Evolutionary conservation across 2,329 filamentous ascomycete genomes (phyloP).

Genomic region (Hypocrella siamensis): DNA sequence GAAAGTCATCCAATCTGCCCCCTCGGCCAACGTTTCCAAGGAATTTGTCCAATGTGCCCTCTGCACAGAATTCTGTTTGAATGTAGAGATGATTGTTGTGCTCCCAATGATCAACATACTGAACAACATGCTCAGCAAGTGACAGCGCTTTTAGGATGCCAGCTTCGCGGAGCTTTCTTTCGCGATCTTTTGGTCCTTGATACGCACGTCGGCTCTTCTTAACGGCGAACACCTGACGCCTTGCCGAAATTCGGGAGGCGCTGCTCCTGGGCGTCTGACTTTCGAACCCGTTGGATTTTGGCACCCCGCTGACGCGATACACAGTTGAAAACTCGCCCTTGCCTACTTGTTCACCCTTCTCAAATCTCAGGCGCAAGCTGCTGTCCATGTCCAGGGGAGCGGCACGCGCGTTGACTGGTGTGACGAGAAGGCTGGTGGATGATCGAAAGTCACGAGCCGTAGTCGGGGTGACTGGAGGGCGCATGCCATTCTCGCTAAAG

Average conservation of each 20-base stretch:
- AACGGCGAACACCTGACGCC: constrained; percentile 64
- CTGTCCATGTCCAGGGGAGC: constrained; percentile 57
- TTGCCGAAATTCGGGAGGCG: constrained; percentile 34
- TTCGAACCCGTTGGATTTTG: constrained; percentile 18
- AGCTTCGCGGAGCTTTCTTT: constrained; percentile 73
- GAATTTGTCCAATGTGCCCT: constrained; percentile 79
- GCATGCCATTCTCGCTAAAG: constrained; percentile 18
- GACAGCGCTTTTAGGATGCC: constrained; percentile 60
- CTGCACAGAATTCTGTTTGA: constrained; percentile 92
- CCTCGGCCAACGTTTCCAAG: constrained; percentile 68
- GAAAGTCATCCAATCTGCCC: constrained; percentile 85
- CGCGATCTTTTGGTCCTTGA: constrained; percentile 63
- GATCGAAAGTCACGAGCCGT: constrained; percentile 34
- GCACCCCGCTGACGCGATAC: constrained; percentile 51
- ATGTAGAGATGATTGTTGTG: constrained; percentile 78
- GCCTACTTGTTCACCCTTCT: constrained; percentile 65
- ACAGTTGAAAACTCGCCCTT: constrained; percentile 90
- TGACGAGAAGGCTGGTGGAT: constrained; percentile 42
- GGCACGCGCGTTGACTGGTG: constrained; percentile 53
- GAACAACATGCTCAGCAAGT: constrained; percentile 71
- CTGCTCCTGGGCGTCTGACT: constrained; percentile 29
- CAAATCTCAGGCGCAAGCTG: constrained; percentile 59
- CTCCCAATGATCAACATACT: constrained; percentile 80
- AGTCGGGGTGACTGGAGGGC: constrained; percentile 67
- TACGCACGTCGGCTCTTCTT: constrained; percentile 83